These are phyloP conservation scores for Brasenia schreberi DNA, from an alignment of 164 flowering plant species.

Conservation along the genomic window DNA sequence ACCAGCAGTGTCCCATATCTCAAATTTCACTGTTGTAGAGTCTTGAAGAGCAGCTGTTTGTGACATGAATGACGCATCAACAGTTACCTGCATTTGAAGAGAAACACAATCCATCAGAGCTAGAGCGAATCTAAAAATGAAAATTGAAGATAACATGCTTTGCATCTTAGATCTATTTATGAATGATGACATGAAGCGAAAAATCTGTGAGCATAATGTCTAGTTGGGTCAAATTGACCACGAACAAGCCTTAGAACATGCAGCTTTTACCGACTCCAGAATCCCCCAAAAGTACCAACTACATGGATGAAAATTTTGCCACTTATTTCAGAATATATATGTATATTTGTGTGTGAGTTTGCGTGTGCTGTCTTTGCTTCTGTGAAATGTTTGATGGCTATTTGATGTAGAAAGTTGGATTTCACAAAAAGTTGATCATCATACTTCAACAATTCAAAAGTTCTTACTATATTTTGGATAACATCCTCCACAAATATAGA, in stretches of 20 bases:
- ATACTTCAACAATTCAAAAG: neutral
- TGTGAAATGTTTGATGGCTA: neutral
- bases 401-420: too few relatives aligned
- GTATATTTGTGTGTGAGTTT: neutral
- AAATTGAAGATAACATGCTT: too few relatives aligned
- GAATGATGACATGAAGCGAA: too few relatives aligned
- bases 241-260: conserved; percentile 98
- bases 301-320: conserved; percentile 10
- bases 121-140: neutral
- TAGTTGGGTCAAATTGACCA: conserved; percentile 96
- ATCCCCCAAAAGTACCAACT: conserved; percentile 94
- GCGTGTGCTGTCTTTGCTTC: neutral
- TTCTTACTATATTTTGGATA: neutral
- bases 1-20: conserved; percentile 99
- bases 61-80: conserved; percentile 97
- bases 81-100: conserved; percentile 66
- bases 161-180: neutral
- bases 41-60: conserved; percentile 97
- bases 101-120: neutral
- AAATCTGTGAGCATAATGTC: neutral
- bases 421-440: neutral
- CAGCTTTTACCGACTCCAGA: conserved; percentile 99
- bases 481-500: neutral
- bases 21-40: conserved; percentile 95
- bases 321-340: neutral